These are phyloP conservation scores for Lipomyces starkeyi DNA, from an alignment of 805 yeast species.

Conservation along the genomic window DNA sequence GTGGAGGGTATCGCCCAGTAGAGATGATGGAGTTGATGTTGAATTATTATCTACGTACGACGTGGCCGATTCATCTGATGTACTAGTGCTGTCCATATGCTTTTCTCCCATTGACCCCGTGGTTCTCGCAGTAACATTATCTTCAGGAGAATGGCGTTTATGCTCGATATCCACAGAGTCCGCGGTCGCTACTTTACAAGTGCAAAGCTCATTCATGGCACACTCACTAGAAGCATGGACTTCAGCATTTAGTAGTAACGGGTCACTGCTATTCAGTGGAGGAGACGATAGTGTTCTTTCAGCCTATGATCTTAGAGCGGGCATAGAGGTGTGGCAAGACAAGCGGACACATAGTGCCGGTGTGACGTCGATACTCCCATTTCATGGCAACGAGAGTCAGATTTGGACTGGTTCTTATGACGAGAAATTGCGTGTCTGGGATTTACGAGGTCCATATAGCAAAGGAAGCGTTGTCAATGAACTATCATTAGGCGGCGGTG, in stretches of 20 bases:
- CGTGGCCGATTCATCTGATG: slow-evolving; percentile 20
- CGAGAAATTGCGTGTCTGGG: slow-evolving; percentile 72
- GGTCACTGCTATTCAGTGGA: slow-evolving; percentile 66
- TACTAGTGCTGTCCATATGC: slow-evolving; percentile 59
- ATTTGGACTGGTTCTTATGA: slow-evolving; percentile 93
- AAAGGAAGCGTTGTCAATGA: slow-evolving; percentile 51
- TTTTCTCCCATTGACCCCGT: slow-evolving; percentile 55
- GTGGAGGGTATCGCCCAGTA: slow-evolving; percentile 57
- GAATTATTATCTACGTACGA: background rate
- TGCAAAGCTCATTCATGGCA: background rate
- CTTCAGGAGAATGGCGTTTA: slow-evolving; percentile 63
- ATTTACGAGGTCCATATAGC: slow-evolving; percentile 58
- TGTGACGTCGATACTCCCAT: slow-evolving; percentile 76
- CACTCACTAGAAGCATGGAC: slow-evolving; percentile 91
- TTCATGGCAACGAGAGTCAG: slow-evolving; percentile 51
- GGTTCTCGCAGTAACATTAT: slow-evolving; percentile 61
- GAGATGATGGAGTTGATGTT: slow-evolving; percentile 4
- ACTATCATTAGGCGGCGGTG: slow-evolving; percentile 84
- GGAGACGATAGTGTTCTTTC: slow-evolving; percentile 81
- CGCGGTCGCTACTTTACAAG: background rate
- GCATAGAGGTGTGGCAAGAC: slow-evolving; percentile 40
- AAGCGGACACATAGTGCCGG: slow-evolving; percentile 85
- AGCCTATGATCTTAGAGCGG: slow-evolving; percentile 48
- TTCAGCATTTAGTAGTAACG: slow-evolving; percentile 63
- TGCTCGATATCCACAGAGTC: background rate